phyloP scores from a whole-genome alignment of 2,329 filamentous ascomycete species.

The Stagonosporopsis vannaccii region DNA sequence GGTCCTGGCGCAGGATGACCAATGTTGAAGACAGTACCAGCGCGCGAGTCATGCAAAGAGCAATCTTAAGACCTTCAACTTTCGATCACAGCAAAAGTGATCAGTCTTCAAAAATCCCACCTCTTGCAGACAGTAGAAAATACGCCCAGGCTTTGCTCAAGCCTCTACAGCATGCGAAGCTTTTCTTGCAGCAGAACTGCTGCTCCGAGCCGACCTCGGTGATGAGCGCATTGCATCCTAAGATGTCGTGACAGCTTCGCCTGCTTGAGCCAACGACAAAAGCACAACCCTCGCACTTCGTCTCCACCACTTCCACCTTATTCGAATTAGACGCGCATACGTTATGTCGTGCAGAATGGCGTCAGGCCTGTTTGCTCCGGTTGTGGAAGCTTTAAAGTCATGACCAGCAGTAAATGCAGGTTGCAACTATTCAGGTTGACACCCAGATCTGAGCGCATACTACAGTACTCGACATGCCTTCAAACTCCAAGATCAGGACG shows the following conservation, averaged over 20 bases:
- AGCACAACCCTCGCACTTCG: background rate
- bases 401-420: background rate
- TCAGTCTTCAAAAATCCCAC: background rate
- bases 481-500: background rate
- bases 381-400: background rate
- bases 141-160: background rate
- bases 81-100: background rate
- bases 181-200: background rate
- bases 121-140: background rate
- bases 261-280: slow-evolving; percentile 5
- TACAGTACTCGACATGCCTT: background rate
- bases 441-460: background rate
- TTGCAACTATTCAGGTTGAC: background rate
- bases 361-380: background rate
- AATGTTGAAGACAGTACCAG: too few species aligned
- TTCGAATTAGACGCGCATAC: slow-evolving; percentile 1
- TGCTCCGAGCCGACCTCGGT: slow-evolving; percentile 2
- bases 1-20: too few species aligned
- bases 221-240: slow-evolving; percentile 9
- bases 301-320: slow-evolving; percentile 5
- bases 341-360: slow-evolving; percentile 12
- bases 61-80: background rate
- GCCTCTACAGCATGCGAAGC: background rate
- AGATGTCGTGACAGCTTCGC: slow-evolving; percentile 9
- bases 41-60: background rate